Conservation (phyloP, 2,329 filamentous ascomycete genomes). For the Magnaporthales sp. region DNA sequence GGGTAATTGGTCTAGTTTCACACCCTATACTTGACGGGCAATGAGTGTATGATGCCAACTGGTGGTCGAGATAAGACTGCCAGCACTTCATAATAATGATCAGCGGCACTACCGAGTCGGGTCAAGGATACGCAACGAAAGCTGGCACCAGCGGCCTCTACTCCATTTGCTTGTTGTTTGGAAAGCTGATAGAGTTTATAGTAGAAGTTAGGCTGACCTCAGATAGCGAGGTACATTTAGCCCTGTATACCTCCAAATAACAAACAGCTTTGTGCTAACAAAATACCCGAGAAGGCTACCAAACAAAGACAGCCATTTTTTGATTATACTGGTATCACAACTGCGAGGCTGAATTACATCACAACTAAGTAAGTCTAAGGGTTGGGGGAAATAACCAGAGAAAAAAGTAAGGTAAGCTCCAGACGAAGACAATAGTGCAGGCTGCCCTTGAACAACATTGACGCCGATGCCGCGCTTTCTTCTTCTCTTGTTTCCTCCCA, state of each 20-base stretch:
- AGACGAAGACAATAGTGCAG: background rate
- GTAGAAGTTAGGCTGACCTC: background rate
- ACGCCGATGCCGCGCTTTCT: background rate
- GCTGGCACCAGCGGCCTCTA: background rate
- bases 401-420: constrained; percentile 10
- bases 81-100: background rate
- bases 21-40: background rate
- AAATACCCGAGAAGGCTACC: background rate
- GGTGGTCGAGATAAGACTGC: background rate
- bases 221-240: background rate
- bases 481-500: background rate
- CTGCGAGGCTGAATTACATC: constrained; percentile 39
- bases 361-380: constrained; percentile 30
- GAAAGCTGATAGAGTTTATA: background rate
- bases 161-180: background rate
- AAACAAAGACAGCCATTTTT: constrained; percentile 18
- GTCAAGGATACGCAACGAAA: background rate
- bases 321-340: constrained; percentile 41
- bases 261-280: constrained; percentile 6
- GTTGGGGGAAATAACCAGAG: constrained; percentile 16
- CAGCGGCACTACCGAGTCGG: background rate
- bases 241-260: background rate
- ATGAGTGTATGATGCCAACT: background rate
- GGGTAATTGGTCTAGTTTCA: constrained; percentile 8
- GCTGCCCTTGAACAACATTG: background rate